phyloP scores from a whole-genome alignment of 2,329 filamentous ascomycete genomes.

The Colletotrichum aenigma region DNA sequence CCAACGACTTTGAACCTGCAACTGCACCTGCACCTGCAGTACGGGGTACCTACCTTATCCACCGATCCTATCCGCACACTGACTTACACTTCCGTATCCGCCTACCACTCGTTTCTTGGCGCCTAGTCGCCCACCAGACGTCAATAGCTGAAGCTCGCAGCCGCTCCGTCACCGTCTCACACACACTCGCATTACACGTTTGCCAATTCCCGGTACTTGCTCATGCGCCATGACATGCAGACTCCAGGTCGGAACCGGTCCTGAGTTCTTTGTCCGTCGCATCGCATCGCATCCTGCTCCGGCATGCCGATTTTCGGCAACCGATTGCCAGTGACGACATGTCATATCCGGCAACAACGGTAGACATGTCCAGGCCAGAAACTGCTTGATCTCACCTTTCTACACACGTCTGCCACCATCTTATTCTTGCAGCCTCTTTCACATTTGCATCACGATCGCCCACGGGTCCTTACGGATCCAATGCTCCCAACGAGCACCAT shows the following conservation, averaged over 20 bases:
- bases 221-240: conserved; percentile 13
- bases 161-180: background rate
- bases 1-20: background rate
- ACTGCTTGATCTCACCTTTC: background rate
- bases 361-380: background rate
- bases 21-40: background rate
- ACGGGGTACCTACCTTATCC: too few relatives aligned
- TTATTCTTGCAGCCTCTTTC: background rate
- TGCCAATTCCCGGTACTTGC: conserved; percentile 1
- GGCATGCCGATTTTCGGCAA: conserved; percentile 1
- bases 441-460: background rate
- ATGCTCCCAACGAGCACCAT: background rate
- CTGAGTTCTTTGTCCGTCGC: background rate
- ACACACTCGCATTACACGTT: background rate
- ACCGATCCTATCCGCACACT: too few relatives aligned
- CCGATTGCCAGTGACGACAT: background rate
- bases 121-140: background rate
- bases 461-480: background rate
- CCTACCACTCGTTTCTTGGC: background rate
- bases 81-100: background rate
- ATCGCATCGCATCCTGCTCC: background rate
- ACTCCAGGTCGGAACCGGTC: background rate
- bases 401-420: background rate
- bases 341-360: background rate
- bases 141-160: background rate